Evolutionary conservation across 2,329 filamentous ascomycete genomes (phyloP).

Genomic region (Thielaviopsis populi): DNA sequence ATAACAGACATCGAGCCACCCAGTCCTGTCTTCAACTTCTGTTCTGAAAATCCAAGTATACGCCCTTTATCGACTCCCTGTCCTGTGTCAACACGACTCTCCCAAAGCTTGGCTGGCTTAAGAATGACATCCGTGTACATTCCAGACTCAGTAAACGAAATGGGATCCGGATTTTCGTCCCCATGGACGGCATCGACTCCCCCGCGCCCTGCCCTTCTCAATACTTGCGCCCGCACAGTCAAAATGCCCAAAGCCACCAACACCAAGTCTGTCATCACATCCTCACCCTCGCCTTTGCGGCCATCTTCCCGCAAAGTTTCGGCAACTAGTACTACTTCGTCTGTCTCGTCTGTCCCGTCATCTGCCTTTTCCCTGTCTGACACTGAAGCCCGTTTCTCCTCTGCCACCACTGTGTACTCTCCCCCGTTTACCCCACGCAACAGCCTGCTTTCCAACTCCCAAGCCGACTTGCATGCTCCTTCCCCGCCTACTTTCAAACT

Average conservation of each 20-base stretch:
- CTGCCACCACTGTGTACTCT: background rate
- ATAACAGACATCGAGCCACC: slow-evolving; percentile 4
- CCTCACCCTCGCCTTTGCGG: background rate
- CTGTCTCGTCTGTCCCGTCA: background rate
- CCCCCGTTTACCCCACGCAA: background rate
- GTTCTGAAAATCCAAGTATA: slow-evolving; percentile 9
- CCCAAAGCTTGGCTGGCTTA: background rate
- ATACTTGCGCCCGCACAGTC: background rate
- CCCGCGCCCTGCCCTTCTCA: background rate
- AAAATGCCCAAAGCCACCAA: background rate
- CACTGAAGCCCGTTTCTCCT: background rate
- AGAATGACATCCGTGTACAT: background rate
- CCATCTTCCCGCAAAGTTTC: background rate
- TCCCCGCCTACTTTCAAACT: slow-evolving; percentile 8
- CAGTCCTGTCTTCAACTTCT: slow-evolving; percentile 14
- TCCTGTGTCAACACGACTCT: slow-evolving; percentile 4
- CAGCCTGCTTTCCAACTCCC: slow-evolving; percentile 3
- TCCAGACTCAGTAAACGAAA: background rate
- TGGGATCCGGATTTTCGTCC: background rate
- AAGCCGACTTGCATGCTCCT: slow-evolving; percentile 6
- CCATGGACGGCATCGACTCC: background rate
- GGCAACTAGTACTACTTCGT: background rate
- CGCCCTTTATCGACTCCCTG: background rate
- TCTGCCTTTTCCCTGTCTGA: background rate
- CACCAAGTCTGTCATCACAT: background rate